Evolutionary conservation across 768 basidiomycete genomes (phyloP).

Genomic region (Thelephora aurantiotincta): DNA sequence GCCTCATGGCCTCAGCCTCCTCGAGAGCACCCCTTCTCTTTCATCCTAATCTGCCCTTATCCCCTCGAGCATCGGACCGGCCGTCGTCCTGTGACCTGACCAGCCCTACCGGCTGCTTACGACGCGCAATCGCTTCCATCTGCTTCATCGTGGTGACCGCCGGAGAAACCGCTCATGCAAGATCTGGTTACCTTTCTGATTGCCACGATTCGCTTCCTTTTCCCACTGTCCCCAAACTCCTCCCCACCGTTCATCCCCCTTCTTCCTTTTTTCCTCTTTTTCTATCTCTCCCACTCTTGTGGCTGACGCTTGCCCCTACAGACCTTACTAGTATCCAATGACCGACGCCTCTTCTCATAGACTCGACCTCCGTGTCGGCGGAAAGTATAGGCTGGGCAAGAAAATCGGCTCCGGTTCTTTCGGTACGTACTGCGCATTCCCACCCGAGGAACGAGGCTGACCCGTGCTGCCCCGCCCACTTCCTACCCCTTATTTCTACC

Average conservation of each 20-base stretch:
- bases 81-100: too few species aligned
- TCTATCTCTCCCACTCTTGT: background rate
- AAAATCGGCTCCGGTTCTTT: conserved; percentile 99
- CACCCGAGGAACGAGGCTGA: background rate
- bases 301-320: conserved; percentile 1
- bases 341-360: conserved; percentile 58
- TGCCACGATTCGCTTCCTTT: conserved; percentile 1
- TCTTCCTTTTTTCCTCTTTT: background rate
- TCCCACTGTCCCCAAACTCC: conserved; percentile 7
- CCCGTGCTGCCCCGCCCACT: background rate
- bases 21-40: background rate
- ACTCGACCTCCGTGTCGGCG: conserved; percentile 81
- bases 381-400: conserved; percentile 96
- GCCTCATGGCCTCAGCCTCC: background rate
- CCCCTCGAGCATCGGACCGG: too few species aligned
- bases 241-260: background rate
- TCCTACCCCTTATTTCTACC: conserved; percentile 3
- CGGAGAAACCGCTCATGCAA: background rate
- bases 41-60: too few species aligned
- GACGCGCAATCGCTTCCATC: too few species aligned
- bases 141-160: too few species aligned
- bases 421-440: conserved; percentile 38
- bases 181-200: conserved; percentile 9
- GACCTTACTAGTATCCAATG: conserved; percentile 27
- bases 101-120: too few species aligned